Percentiles rank a stretch among this genome's conserved stretches.
Conservation (phyloP, 1,139 yeast species). For the Taiozyma onychis region DNA sequence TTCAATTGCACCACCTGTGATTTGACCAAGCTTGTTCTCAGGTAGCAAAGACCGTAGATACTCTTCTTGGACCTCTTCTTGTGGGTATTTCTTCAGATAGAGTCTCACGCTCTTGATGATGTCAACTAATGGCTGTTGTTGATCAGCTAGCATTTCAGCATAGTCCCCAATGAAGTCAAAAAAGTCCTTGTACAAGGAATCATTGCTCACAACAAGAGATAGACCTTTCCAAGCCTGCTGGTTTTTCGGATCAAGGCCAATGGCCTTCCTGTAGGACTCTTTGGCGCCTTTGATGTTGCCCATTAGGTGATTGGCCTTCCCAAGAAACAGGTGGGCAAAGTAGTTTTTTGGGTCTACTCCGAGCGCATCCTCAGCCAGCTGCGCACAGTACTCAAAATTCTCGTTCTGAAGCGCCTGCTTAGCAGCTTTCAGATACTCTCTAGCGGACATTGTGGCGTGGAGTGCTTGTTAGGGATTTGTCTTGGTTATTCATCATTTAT, state of each 20-base stretch:
- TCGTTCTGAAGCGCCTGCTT: constrained; percentile 49
- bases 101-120: constrained; percentile 40
- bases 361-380: constrained; percentile 45
- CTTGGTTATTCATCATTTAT: neutral
- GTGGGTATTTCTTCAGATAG: constrained; percentile 35
- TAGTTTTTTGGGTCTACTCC: constrained; percentile 51
- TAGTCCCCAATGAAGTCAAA: constrained; percentile 42
- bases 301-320: constrained; percentile 28
- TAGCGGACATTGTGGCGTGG: constrained; percentile 26
- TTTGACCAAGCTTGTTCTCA: constrained; percentile 52
- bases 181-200: constrained; percentile 38
- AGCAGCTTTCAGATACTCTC: constrained; percentile 51
- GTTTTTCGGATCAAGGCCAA: constrained; percentile 46
- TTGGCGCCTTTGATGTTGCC: constrained; percentile 40
- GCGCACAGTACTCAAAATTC: constrained; percentile 55
- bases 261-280: constrained; percentile 50
- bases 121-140: constrained; percentile 41
- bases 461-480: neutral
- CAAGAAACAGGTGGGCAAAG: constrained; percentile 55
- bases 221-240: constrained; percentile 81
- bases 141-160: constrained; percentile 31
- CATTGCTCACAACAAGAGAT: constrained; percentile 34
- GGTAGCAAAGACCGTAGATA: constrained; percentile 58
- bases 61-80: constrained; percentile 35
- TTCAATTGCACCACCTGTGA: constrained; percentile 48